A percentile compares a stretch with the other conserved stretches of the same genome.
Conservation (phyloP, 768 basidiomycete genomes). For the Xerocomus brunneocitrinus region DNA sequence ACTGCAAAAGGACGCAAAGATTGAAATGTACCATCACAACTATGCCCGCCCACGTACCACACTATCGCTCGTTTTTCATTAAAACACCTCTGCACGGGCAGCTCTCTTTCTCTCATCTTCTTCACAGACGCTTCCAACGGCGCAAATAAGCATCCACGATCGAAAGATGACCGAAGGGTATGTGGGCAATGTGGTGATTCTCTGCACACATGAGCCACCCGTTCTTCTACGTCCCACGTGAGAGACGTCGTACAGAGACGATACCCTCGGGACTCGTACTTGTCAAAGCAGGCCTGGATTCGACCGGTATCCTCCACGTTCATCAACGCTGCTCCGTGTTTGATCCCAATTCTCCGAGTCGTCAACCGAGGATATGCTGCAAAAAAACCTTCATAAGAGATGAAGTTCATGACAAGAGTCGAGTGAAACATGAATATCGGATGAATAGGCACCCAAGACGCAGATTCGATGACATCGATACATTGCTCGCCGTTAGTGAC, state of each 20-base stretch:
- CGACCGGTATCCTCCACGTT: background rate
- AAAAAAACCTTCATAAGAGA: background rate
- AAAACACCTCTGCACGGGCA: background rate
- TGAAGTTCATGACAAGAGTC: background rate
- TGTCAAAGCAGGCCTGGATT: background rate
- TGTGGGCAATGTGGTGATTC: background rate
- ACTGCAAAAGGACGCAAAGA: background rate
- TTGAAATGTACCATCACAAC: background rate
- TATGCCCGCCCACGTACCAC: background rate
- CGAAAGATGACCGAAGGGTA: background rate
- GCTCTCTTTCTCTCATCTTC: background rate
- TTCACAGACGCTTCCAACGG: background rate
- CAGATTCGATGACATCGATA: background rate
- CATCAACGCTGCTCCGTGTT: no score
- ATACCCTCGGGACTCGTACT: background rate
- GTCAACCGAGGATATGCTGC: background rate
- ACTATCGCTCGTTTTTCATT: background rate
- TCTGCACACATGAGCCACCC: no score
- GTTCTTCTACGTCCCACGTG: no score
- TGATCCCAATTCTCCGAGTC: no score
- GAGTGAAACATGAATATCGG: background rate
- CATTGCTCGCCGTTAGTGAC: background rate
- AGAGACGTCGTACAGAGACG: background rate
- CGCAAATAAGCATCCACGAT: background rate
- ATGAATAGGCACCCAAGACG: background rate